These are phyloP conservation scores for Globisporangium acanthophoron DNA, from an alignment of 352 stramenopile species.

Conservation along the genomic window DNA sequence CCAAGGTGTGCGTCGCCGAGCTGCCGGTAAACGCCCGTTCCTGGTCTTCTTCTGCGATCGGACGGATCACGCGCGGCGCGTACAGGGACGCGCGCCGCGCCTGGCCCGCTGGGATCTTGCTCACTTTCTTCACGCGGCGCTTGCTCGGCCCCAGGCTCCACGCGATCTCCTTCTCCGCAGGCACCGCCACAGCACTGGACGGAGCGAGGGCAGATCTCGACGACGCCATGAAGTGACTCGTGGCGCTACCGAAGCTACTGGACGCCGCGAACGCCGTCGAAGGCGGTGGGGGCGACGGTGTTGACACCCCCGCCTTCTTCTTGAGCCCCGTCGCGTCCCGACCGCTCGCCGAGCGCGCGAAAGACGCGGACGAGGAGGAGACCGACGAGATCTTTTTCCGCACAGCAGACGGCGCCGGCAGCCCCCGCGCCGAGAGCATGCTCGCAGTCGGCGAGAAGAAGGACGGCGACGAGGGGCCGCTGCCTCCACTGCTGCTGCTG, in stretches of 20 bases:
- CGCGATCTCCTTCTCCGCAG: conserved; percentile 8
- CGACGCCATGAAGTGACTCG: conserved; percentile 4
- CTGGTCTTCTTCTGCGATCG: conserved; percentile 8
- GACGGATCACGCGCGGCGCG: conserved; percentile 8
- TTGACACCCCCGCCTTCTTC: conserved; percentile 10
- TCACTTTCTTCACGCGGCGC: conserved; percentile 24
- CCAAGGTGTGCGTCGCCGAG: background rate
- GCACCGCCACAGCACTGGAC: background rate
- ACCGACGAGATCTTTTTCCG: conserved; percentile 9
- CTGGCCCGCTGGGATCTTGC: conserved; percentile 11
- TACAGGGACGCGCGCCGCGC: conserved; percentile 12
- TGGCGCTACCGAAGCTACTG: background rate
- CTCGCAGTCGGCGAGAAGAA: conserved; percentile 21
- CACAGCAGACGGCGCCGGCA: conserved; percentile 1
- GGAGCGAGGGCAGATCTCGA: conserved; percentile 1
- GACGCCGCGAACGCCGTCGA: background rate
- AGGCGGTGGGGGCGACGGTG: background rate
- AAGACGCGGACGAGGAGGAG: background rate
- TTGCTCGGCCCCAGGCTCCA: conserved; percentile 32
- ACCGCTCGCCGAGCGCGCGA: background rate
- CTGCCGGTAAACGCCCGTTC: conserved; percentile 2
- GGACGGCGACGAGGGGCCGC: conserved; percentile 13
- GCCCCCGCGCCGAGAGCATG: conserved; percentile 7
- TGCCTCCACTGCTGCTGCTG: conserved; percentile 17
- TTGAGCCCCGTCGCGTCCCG: conserved; percentile 5